phyloP scores from a whole-genome alignment of 2,329 filamentous ascomycete genomes.

The Corinectria fuckeliana region DNA sequence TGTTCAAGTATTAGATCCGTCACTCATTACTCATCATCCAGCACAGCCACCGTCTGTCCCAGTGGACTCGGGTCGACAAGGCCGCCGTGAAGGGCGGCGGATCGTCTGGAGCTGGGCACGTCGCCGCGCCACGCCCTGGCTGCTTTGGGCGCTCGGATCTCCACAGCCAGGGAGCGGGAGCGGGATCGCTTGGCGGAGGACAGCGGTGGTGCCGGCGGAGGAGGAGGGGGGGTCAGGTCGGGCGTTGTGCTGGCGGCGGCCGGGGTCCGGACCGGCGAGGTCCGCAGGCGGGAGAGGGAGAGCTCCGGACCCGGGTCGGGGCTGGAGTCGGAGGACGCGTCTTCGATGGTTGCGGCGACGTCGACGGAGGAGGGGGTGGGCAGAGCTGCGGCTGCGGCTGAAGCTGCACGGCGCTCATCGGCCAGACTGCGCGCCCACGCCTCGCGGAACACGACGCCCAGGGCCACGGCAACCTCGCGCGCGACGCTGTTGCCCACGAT shows the following conservation, averaged over 20 bases:
- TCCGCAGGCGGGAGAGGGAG: not conserved
- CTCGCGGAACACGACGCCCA: constrained; percentile 69
- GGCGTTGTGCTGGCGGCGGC: not conserved
- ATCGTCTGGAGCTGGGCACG: not conserved
- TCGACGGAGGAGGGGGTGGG: constrained; percentile 7
- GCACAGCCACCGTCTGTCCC: constrained; percentile 13
- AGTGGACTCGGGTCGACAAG: constrained; percentile 23
- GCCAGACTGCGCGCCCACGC: constrained; percentile 49
- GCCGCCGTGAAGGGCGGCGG: not conserved
- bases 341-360: constrained; percentile 13
- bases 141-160: constrained; percentile 16
- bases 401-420: constrained; percentile 18
- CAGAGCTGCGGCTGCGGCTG: not conserved
- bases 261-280: constrained; percentile 14
- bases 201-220: not conserved
- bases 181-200: constrained; percentile 8
- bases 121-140: not conserved
- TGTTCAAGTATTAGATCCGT: not conserved
- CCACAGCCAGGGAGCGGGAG: constrained; percentile 9
- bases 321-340: constrained; percentile 8
- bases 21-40: constrained; percentile 9
- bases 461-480: constrained; percentile 67
- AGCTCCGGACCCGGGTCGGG: constrained; percentile 1
- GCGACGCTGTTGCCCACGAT: constrained; percentile 82
- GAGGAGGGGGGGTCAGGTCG: not conserved